Conservation (phyloP, 2,329 filamentous ascomycete species). For the Capronia epimyces region DNA sequence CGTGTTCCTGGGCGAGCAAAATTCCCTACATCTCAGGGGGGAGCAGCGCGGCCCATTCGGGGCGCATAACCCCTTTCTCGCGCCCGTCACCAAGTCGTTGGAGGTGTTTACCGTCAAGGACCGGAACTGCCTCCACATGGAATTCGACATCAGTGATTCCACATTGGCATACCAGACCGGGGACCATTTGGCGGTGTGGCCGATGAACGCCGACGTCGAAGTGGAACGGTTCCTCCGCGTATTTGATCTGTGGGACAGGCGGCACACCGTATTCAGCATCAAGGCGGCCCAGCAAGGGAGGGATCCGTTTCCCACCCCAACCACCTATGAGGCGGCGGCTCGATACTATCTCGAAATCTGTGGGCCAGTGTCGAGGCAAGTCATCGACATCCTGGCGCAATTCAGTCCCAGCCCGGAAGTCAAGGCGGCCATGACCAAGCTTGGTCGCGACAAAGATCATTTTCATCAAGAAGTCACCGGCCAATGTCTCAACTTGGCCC, state of each 20-base stretch:
- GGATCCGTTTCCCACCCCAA: conserved; percentile 94
- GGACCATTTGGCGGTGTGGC: conserved; percentile 96
- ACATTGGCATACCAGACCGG: conserved; percentile 92
- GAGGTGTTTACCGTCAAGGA: conserved; percentile 87
- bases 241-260: conserved; percentile 69
- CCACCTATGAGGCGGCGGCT: conserved; percentile 86
- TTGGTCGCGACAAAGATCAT: conserved; percentile 90
- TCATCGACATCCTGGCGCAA: conserved; percentile 76
- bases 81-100: conserved; percentile 81
- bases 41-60: conserved; percentile 83
- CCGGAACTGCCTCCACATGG: conserved; percentile 93
- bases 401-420: conserved; percentile 80
- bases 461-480: conserved; percentile 80
- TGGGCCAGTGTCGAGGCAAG: conserved; percentile 92
- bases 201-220: conserved; percentile 86
- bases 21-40: conserved; percentile 89
- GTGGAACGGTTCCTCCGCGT: conserved; percentile 83
- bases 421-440: conserved; percentile 81
- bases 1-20: conserved; percentile 93
- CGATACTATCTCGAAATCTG: conserved; percentile 97
- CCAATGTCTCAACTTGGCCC: conserved; percentile 87
- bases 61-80: conserved; percentile 93
- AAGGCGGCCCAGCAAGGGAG: conserved; percentile 92
- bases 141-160: conserved; percentile 82
- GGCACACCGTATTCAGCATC: conserved; percentile 74